Conservation (phyloP, 805 yeast genomes). For the Yarrowia porcina region DNA sequence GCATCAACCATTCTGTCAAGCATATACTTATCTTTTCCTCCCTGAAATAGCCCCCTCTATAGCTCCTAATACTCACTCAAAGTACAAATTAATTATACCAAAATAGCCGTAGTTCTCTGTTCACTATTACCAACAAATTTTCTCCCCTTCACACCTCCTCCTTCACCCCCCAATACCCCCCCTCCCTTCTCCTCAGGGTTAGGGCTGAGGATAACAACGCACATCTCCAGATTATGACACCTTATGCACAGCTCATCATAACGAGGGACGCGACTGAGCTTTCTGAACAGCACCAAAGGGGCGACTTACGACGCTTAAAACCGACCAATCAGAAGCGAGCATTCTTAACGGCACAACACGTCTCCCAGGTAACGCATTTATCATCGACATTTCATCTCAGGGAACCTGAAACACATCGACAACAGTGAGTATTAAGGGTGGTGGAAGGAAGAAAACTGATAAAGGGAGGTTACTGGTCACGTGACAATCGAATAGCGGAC, state of each 20-base stretch:
- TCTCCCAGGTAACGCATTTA: neutral
- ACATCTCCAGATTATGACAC: neutral
- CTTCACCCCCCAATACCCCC: neutral
- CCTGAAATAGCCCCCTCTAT: no score
- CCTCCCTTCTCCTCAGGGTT: neutral
- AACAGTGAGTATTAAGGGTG: neutral
- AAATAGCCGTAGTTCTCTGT: no score
- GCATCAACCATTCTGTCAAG: no score
- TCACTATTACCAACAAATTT: no score
- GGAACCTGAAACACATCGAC: neutral
- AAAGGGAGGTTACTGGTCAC: no score
- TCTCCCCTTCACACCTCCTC: neutral
- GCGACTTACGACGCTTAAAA: neutral
- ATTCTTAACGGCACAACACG: neutral
- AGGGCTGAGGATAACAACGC: constrained; percentile 2
- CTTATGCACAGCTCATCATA: constrained; percentile 6
- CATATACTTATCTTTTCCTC: no score
- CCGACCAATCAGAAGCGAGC: neutral
- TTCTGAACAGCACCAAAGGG: neutral
- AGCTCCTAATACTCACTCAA: no score
- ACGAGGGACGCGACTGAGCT: neutral
- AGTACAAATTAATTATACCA: no score
- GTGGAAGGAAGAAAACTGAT: no score
- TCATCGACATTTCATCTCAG: neutral
- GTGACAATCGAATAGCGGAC: no score